These are phyloP conservation scores for Podila horticola DNA, from an alignment of 192 early-diverging fungal genomes.

Conservation along the genomic window DNA sequence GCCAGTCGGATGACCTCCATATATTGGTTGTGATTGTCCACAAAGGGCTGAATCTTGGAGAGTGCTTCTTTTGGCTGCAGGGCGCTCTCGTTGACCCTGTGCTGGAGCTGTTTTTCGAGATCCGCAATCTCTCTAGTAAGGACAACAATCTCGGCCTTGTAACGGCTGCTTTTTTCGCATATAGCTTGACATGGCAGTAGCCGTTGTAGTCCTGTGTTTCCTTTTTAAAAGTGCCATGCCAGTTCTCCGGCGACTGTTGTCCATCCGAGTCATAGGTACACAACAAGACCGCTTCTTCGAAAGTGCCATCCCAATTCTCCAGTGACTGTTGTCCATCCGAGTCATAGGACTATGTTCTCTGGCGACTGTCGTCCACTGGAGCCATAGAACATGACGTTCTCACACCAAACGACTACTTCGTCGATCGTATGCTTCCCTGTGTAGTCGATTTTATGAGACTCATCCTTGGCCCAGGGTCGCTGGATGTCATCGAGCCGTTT, in stretches of 20 bases:
- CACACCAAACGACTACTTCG: not conserved
- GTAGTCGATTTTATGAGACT: not conserved
- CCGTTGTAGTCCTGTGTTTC: too few species aligned
- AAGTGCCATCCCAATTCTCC: too few species aligned
- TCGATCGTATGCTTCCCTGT: not conserved
- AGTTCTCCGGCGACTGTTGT: too few species aligned
- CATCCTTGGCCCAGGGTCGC: not conserved
- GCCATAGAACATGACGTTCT: not conserved
- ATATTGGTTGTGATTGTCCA: not conserved
- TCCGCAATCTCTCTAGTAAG: not conserved
- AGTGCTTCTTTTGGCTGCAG: conserved; percentile 3
- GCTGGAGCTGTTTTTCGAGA: not conserved
- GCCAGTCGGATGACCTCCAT: conserved; percentile 11
- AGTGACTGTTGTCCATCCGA: too few species aligned
- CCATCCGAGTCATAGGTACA: too few species aligned
- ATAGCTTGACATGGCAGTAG: too few species aligned
- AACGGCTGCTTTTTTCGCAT: not conserved
- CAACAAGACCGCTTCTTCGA: too few species aligned
- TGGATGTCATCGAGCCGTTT: conserved; percentile 7
- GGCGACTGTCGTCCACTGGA: too few species aligned
- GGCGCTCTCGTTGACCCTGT: not conserved
- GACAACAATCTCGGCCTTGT: conserved; percentile 2
- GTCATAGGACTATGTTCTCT: too few species aligned
- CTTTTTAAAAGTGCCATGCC: too few species aligned
- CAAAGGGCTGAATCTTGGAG: conserved; percentile 6